Base-by-base conservation (phyloP, 179 eudicot genomes). In the Vitellaria paradoxa region DNA sequence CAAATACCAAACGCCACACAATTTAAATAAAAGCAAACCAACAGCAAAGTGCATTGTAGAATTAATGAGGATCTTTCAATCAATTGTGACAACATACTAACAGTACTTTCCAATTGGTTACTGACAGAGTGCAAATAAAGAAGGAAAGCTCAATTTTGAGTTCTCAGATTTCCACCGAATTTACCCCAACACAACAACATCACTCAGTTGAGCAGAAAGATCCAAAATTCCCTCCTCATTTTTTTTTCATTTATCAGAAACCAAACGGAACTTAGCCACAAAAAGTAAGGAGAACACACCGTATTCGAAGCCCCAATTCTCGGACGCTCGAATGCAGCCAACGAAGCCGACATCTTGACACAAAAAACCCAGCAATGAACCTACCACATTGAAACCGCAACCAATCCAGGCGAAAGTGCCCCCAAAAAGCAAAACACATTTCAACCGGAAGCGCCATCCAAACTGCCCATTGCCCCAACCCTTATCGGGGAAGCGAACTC, bases 241-340 rank as follows among this genome's bases (percentile, higher is more conserved):
- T 4, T 8, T 37, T 47, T 8, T 55, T 76, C 63, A 10, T 52
- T 46, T 26, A 21, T 57, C 18, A 50, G 76, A 57, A 64, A 53
- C 45, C 75, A 72, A 52, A 40, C 45, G 26, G 49, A 59, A 9
- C 49, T 74, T 11, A 60, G 6, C 57, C n/a, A 66, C 45, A 46
- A 6, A 23, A 46, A 79, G 30, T 14, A 20, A 75, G n/a, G 11
- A 57, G 69, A 77, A 61, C 70, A 65, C 85, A 92, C 98, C 93
- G 97, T 88, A 69, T 91, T 93, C 0, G 96, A 83, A 82, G 89
- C 82, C 59, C 91, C 94, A 21, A 84, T 78, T 80, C 96, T 88
- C 15, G 96, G 91, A 53, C 98, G 96, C 66, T 92, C 93, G 79
- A 92, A 88, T 75, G 93, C 86, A 24, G 93, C 86, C 77, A 89